Base-by-base conservation (phyloP, 208 protist species). In the Leishmania turanica region DNA sequence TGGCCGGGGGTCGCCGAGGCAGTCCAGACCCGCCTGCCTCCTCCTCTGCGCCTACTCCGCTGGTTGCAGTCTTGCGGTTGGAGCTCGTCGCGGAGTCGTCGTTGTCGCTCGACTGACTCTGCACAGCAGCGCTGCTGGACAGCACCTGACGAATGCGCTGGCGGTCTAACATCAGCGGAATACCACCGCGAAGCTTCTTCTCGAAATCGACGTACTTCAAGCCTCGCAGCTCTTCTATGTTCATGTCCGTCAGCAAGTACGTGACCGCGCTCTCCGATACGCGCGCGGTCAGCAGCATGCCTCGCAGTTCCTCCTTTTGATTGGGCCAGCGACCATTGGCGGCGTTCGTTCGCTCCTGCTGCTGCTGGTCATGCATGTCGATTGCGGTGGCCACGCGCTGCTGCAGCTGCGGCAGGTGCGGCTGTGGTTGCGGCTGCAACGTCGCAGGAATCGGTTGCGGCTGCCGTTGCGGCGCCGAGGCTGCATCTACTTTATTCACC, bases 261-360 rank as follows among this genome's bases (percentile, higher is more conserved):
- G 73, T 53, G 13, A 87, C 69, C 6, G 66, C 73, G 69, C 71
- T 82, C 75, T 86, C 86, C 40, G 87, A 70, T 1, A 89, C 78
- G 37, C 80, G 75, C 17, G 47, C 76, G 42, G 62, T 69, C 19
- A 85, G 71, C 74, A 89, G 84, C 34, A 78, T 17, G 6, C 76
- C 74, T 13, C 84, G 83, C 53, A 88, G 82, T 65, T 86, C 82
- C 78, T 88, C 85, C 68, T 86, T 76, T 21, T 81, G 76, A 34
- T 87, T 82, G 1, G 80, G 80, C 79, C 78, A 84, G 37, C 71
- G 47, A 19, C 75, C 75, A 11, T 60, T 58, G 19, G 77, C 66
- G n/a, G 54, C 70, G 54, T 56, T 62, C 31, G 19, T 64, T 1
- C 45, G 45, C 64, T 81, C 72, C 49, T 72, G 80, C 42, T 60